Evolutionary conservation across 2,329 filamentous ascomycete species (phyloP).

Genomic region (Pseudogymnoascus sp.): DNA sequence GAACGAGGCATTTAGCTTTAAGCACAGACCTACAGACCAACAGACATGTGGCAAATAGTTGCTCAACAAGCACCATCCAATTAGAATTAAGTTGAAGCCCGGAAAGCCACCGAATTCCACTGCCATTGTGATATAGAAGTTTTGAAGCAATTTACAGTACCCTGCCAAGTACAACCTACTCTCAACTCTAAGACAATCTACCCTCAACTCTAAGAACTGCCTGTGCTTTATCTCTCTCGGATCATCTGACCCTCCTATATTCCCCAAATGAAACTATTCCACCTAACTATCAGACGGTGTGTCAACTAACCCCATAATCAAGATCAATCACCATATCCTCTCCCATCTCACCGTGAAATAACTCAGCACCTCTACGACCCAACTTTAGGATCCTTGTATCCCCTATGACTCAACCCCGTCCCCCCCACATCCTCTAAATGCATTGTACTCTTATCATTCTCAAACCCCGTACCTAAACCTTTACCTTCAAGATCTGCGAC

Average conservation of each 20-base stretch:
- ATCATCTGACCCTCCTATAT: background rate
- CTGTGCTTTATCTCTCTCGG: background rate
- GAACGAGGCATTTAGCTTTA: background rate
- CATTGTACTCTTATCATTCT: background rate
- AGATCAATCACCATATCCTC: background rate
- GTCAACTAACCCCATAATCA: background rate
- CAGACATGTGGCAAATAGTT: background rate
- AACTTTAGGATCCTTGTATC: background rate
- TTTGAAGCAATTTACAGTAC: background rate
- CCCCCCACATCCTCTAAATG: background rate
- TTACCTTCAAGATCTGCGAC: slow-evolving; percentile 51
- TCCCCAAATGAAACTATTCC: background rate
- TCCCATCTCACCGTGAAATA: background rate
- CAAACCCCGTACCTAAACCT: background rate
- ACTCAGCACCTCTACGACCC: background rate
- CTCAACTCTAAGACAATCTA: background rate
- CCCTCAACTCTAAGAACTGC: background rate
- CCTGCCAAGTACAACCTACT: background rate
- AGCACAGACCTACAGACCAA: background rate
- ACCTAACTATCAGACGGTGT: background rate
- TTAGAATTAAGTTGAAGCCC: background rate
- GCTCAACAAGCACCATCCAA: background rate
- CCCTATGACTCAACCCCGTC: background rate
- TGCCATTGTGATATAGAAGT: background rate
- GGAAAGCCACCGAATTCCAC: background rate